phyloP scores from a whole-genome alignment of 1,284 basidiomycete genomes.

The Ceratorhiza oryzae-sativae region DNA sequence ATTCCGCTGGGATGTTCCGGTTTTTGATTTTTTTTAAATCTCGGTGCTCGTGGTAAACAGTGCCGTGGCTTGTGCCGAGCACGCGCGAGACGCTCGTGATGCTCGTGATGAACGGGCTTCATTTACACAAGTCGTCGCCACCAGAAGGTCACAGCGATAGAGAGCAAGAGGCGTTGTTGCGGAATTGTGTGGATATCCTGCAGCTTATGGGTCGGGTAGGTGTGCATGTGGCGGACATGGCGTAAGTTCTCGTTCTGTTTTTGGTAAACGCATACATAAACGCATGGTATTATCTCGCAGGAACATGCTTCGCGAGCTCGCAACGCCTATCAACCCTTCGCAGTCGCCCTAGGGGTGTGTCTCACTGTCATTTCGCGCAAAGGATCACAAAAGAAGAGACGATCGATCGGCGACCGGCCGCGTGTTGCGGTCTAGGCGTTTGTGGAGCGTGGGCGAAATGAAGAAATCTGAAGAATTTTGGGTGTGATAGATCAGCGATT shows the following conservation, averaged over 20 bases:
- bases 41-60: slow-evolving; percentile 13
- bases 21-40: neutral
- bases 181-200: slow-evolving; percentile 27
- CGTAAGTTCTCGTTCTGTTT: slow-evolving; percentile 19
- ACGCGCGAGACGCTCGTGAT: slow-evolving; percentile 34
- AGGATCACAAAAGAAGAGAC: neutral
- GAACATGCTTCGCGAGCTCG: slow-evolving; percentile 32
- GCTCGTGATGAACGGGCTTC: slow-evolving; percentile 37
- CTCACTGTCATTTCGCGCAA: neutral
- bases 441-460: slow-evolving; percentile 2
- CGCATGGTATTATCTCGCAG: neutral
- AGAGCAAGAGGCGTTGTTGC: slow-evolving; percentile 7
- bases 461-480: slow-evolving; percentile 14
- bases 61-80: slow-evolving; percentile 29
- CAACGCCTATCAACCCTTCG: slow-evolving; percentile 29
- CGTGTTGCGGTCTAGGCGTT: slow-evolving; percentile 4
- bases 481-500: slow-evolving; percentile 20
- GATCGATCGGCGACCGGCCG: neutral
- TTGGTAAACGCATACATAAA: neutral
- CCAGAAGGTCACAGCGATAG: neutral
- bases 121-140: neutral
- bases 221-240: slow-evolving; percentile 36
- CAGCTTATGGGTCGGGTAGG: slow-evolving; percentile 34
- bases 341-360: slow-evolving; percentile 13
- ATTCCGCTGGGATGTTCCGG: neutral